Evolutionary conservation across 2,329 filamentous ascomycete genomes (phyloP).

Genomic region (Ophiostoma tasmaniense): DNA sequence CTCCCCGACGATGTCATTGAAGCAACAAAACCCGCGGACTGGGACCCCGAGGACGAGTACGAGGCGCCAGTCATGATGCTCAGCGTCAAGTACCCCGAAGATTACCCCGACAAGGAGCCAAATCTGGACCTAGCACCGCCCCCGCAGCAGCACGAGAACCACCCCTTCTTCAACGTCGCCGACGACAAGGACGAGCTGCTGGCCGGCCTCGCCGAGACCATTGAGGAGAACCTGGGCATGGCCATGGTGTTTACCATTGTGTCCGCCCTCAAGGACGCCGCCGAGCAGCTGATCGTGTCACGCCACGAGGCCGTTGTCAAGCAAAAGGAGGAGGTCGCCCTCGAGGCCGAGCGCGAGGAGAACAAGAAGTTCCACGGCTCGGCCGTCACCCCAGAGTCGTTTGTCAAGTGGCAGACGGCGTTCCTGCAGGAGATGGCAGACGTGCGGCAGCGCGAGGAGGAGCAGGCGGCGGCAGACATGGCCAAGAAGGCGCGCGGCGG

Average conservation of each 20-base stretch:
- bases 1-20: constrained; percentile 46
- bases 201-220: constrained; percentile 59
- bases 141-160: constrained; percentile 45
- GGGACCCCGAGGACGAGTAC: constrained; percentile 40
- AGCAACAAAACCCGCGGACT: background rate
- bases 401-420: constrained; percentile 69
- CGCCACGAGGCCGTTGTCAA: constrained; percentile 58
- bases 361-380: constrained; percentile 95
- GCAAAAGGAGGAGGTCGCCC: constrained; percentile 44
- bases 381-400: constrained; percentile 76
- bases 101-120: constrained; percentile 83
- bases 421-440: constrained; percentile 80
- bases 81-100: constrained; percentile 78
- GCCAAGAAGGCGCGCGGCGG: constrained; percentile 44
- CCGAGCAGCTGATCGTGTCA: constrained; percentile 74
- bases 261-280: constrained; percentile 76
- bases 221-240: constrained; percentile 93
- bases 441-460: constrained; percentile 55
- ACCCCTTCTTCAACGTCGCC: constrained; percentile 69
- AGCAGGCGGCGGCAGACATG: constrained; percentile 73
- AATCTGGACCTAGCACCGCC: constrained; percentile 69
- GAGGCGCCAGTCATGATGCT: constrained; percentile 65
- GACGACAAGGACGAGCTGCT: constrained; percentile 72
- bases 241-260: constrained; percentile 94
- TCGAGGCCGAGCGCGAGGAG: constrained; percentile 73